Conservation (phyloP, 768 basidiomycete genomes). For the Favolaschia claudopus region DNA sequence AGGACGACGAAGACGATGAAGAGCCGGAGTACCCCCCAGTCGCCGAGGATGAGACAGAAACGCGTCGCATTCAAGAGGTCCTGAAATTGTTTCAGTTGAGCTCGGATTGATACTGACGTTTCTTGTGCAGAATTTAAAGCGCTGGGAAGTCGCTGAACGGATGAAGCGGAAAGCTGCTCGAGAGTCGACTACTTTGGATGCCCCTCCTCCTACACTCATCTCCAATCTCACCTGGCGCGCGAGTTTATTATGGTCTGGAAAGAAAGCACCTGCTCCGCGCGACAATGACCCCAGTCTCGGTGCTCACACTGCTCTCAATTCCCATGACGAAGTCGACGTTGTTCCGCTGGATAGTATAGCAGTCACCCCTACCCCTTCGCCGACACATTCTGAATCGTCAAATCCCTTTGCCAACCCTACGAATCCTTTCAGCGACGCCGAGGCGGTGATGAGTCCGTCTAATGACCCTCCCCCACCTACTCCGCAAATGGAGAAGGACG, state of each 20-base stretch:
- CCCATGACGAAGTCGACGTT: conserved; percentile 59
- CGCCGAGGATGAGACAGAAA: conserved; percentile 71
- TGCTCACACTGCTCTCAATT: conserved; percentile 54
- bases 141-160: conserved; percentile 82
- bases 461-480: conserved; percentile 23
- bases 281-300: conserved; percentile 41
- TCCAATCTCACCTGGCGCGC: conserved; percentile 66
- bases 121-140: conserved; percentile 65
- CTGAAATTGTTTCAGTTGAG: conserved; percentile 2
- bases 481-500: conserved; percentile 17
- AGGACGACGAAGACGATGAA: conserved; percentile 21
- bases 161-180: conserved; percentile 77
- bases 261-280: conserved; percentile 37
- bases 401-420: conserved; percentile 60
- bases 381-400: conserved; percentile 41
- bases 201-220: conserved; percentile 54
- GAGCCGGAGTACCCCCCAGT: conserved; percentile 68
- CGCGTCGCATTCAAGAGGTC: conserved; percentile 77
- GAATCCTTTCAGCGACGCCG: conserved; percentile 60
- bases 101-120: conserved; percentile 14
- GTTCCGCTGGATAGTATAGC: conserved; percentile 64
- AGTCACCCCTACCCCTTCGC: conserved; percentile 47
- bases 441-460: conserved; percentile 35
- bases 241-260: conserved; percentile 61
- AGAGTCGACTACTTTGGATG: conserved; percentile 49